Evolutionary conservation across 345 rosid species (phyloP).

Genomic region (Citropsis articulata): DNA sequence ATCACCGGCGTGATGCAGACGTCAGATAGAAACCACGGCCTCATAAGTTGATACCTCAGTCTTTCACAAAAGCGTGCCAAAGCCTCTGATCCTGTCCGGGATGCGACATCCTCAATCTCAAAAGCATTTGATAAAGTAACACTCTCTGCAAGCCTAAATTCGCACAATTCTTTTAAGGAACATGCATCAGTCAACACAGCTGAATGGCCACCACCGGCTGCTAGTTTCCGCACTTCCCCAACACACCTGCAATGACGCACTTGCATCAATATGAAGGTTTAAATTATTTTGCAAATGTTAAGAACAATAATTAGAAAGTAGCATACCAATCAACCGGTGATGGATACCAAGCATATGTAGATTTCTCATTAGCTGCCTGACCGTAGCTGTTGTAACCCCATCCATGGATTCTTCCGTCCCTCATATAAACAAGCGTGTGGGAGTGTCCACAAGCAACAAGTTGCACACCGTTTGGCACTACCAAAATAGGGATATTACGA

Average conservation of each 20-base stretch:
- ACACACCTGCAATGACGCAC: conserved; percentile 61
- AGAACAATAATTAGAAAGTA: conserved; percentile 10
- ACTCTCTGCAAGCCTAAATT: conserved; percentile 81
- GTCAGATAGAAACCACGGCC: background rate
- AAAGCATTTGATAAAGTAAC: conserved; percentile 70
- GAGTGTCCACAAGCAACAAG: conserved; percentile 96
- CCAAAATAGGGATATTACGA: conserved; percentile 71
- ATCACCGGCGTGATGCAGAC: background rate
- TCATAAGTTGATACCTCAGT: conserved; percentile 48
- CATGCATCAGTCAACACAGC: conserved; percentile 95
- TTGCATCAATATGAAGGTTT: background rate
- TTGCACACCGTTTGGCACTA: conserved; percentile 61
- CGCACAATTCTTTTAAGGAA: conserved; percentile 88
- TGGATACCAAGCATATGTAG: conserved; percentile 90
- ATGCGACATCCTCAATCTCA: conserved; percentile 76
- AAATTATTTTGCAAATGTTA: conserved; percentile 6
- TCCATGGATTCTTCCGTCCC: conserved; percentile 82
- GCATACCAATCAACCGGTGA: conserved; percentile 96
- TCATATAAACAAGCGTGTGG: conserved; percentile 71
- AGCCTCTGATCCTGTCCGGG: conserved; percentile 78
- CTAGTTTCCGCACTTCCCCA: conserved; percentile 86
- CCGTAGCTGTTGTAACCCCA: conserved; percentile 99
- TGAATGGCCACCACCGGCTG: conserved; percentile 98
- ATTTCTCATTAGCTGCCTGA: conserved; percentile 90
- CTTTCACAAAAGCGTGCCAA: conserved; percentile 93